A percentile compares a stretch with the other conserved stretches of the same genome.
Conservation (phyloP, 1,284 basidiomycete species). For the Sutorius eximius region DNA sequence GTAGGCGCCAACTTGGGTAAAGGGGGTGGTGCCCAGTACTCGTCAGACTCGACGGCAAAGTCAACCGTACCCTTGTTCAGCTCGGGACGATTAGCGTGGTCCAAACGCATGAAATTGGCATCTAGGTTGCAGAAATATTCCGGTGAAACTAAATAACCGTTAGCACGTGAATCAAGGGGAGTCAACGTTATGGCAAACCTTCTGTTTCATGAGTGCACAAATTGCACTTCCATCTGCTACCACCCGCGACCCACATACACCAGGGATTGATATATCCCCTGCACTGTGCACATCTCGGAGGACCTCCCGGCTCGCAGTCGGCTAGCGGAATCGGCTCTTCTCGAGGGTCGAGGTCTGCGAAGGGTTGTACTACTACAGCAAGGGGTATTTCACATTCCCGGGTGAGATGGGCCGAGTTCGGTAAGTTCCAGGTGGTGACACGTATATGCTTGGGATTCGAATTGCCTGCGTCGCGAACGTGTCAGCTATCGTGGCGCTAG, state of each 20-base stretch:
- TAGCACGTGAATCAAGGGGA: background rate
- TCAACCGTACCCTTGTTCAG: slow-evolving; percentile 91
- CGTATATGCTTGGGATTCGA: slow-evolving; percentile 85
- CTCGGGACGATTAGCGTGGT: slow-evolving; percentile 84
- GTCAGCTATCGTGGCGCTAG: slow-evolving; percentile 10
- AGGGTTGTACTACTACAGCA: slow-evolving; percentile 86
- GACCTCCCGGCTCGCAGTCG: slow-evolving; percentile 66
- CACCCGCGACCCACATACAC: slow-evolving; percentile 86
- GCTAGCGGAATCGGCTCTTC: slow-evolving; percentile 85
- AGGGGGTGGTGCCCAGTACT: slow-evolving; percentile 86
- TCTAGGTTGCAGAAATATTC: slow-evolving; percentile 91
- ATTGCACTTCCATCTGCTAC: slow-evolving; percentile 91
- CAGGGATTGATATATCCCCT: slow-evolving; percentile 95
- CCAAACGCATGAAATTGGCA: slow-evolving; percentile 77
- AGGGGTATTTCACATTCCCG: slow-evolving; percentile 85
- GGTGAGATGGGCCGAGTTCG: slow-evolving; percentile 79
- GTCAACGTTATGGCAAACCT: slow-evolving; percentile 50
- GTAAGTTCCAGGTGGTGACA: slow-evolving; percentile 88
- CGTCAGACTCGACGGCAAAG: slow-evolving; percentile 74
- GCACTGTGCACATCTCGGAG: slow-evolving; percentile 85
- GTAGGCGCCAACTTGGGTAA: slow-evolving; percentile 52
- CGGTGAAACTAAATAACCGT: slow-evolving; percentile 55
- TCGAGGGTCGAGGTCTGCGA: slow-evolving; percentile 78
- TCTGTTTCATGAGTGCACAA: slow-evolving; percentile 81
- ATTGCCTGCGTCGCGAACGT: slow-evolving; percentile 48